These are phyloP conservation scores for Solanum chacoense DNA, from an alignment of 305 asterid genomes.

Conservation along the genomic window DNA sequence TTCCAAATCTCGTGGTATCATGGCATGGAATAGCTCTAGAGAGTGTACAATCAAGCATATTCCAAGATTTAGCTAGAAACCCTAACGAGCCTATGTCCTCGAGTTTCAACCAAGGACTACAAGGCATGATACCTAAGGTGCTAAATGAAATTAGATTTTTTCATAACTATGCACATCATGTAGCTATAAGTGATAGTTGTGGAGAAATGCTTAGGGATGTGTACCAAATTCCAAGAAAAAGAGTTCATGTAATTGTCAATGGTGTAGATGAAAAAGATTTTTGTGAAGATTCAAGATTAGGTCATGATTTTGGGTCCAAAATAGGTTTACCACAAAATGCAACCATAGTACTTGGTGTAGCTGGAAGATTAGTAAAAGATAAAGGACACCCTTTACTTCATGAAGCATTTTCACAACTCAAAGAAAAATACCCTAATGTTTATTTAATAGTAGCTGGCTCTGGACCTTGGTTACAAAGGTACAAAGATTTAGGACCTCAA, in stretches of 20 bases:
- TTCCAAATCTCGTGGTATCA: conserved; percentile 55
- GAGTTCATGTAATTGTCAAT: conserved; percentile 77
- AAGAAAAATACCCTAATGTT: conserved; percentile 25
- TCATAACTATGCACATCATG: conserved; percentile 61
- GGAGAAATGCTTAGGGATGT: conserved; percentile 82
- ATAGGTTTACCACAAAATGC: conserved; percentile 61
- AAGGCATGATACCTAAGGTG: conserved; percentile 61
- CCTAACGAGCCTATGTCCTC: conserved; percentile 42
- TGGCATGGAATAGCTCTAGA: conserved; percentile 95
- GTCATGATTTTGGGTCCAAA: conserved; percentile 35
- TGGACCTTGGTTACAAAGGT: conserved; percentile 75
- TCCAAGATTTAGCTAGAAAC: conserved; percentile 46
- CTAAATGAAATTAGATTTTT: conserved; percentile 71
- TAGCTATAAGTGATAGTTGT: conserved; percentile 79
- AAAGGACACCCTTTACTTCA: conserved; percentile 75
- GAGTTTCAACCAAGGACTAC: conserved; percentile 41
- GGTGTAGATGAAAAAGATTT: conserved; percentile 64
- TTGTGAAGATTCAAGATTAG: conserved; percentile 25
- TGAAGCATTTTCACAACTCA: conserved; percentile 60
- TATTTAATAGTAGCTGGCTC: conserved; percentile 79
- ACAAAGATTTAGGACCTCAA: conserved; percentile 52
- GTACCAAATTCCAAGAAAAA: conserved; percentile 55
- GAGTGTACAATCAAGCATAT: conserved; percentile 70
- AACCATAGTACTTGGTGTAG: conserved; percentile 65
- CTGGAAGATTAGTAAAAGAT: conserved; percentile 81